A percentile compares a stretch with the other conserved stretches of the same genome.
Evolutionary conservation across 169 alveolate species (phyloP).

Genomic region (Plasmodium reichenowi): DNA sequence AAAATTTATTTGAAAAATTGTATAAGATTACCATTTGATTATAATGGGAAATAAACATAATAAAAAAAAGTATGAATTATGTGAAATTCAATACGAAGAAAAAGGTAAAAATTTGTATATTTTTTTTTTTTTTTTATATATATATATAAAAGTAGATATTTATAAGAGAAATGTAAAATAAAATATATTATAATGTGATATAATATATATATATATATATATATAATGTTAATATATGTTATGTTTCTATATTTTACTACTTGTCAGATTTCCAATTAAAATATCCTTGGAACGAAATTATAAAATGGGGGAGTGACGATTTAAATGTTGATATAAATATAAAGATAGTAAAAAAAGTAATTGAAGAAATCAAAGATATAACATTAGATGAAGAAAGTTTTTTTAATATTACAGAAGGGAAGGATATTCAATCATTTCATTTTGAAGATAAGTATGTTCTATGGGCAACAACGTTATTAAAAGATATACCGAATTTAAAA

Average conservation of each 20-base stretch:
- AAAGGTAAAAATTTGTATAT: background rate
- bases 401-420: conserved; percentile 46
- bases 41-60: conserved; percentile 65
- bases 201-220: background rate
- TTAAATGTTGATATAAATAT: conserved; percentile 30
- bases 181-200: background rate
- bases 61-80: conserved; percentile 46
- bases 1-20: conserved; percentile 5
- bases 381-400: conserved; percentile 50
- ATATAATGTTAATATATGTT: background rate
- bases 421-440: conserved; percentile 14
- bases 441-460: conserved; percentile 26
- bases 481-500: conserved; percentile 29
- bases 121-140: no score
- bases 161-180: no score
- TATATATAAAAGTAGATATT: no score
- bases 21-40: conserved; percentile 8
- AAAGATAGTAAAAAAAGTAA: conserved; percentile 16
- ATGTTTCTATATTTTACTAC: background rate
- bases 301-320: conserved; percentile 54
- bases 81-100: conserved; percentile 66
- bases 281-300: conserved; percentile 61
- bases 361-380: conserved; percentile 71
- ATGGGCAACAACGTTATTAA: conserved; percentile 56
- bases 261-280: conserved; percentile 40